A percentile compares a stretch with the other conserved stretches of the same genome.
phyloP scores from a whole-genome alignment of 2,329 filamentous ascomycete species.

The Fusarium poae region DNA sequence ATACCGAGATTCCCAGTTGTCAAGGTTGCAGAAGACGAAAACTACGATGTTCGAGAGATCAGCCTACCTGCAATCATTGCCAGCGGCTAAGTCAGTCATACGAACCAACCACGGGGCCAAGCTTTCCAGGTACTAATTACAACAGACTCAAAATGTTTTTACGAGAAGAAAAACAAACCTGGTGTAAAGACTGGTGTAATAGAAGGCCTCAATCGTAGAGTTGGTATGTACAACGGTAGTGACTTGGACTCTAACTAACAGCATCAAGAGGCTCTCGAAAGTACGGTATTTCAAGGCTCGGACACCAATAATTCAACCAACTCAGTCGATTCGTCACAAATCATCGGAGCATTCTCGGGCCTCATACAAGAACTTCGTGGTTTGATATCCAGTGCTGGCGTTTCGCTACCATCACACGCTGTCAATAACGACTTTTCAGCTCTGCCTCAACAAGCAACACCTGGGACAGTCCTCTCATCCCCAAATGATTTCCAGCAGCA shows the following conservation, averaged over 20 bases:
- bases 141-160: conserved; percentile 31
- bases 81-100: conserved; percentile 28
- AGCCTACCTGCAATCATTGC: conserved; percentile 41
- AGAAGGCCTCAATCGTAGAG: conserved; percentile 30
- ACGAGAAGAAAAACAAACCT: conserved; percentile 38
- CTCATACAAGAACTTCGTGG: conserved; percentile 37
- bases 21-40: conserved; percentile 44
- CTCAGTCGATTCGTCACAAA: conserved; percentile 23
- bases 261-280: conserved; percentile 37
- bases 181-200: conserved; percentile 38
- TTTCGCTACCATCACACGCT: conserved; percentile 1
- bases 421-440: not conserved
- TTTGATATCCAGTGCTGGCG: conserved; percentile 13
- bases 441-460: conserved; percentile 8
- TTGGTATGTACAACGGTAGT: conserved; percentile 8
- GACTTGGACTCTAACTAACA: not conserved
- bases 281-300: conserved; percentile 23
- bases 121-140: not conserved
- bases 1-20: conserved; percentile 36
- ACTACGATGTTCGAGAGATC: conserved; percentile 40
- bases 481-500: conserved; percentile 11
- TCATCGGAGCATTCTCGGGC: conserved; percentile 33
- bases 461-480: conserved; percentile 3
- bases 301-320: not conserved
- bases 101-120: not conserved